phyloP scores from a whole-genome alignment of 352 stramenopile genomes.

The Globisporangium yorkense region DNA sequence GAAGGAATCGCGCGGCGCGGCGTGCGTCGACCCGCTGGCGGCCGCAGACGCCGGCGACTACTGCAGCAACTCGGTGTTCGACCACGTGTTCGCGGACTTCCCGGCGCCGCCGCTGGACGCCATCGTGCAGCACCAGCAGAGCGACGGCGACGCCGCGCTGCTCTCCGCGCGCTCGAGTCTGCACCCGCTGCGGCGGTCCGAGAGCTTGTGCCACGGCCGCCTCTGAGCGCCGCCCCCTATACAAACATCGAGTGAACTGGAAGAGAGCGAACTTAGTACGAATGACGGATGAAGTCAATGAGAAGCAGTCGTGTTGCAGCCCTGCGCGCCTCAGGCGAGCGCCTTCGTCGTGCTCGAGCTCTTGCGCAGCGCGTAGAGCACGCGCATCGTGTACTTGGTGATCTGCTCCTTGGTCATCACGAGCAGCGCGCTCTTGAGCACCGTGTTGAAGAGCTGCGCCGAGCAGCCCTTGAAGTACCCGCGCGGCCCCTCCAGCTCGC shows the following conservation, averaged over 20 bases:
- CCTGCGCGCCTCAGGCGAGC: constrained; percentile 1
- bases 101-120: constrained; percentile 38
- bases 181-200: constrained; percentile 23
- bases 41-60: constrained; percentile 14
- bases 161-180: constrained; percentile 4
- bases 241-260: too few relatives aligned
- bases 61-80: constrained; percentile 30
- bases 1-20: constrained; percentile 10
- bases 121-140: constrained; percentile 46
- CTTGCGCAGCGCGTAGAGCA: constrained; percentile 60
- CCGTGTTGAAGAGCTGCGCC: constrained; percentile 77
- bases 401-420: constrained; percentile 87
- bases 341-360: constrained; percentile 13
- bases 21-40: constrained; percentile 1
- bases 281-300: not conserved
- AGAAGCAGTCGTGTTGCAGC: not conserved
- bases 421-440: constrained; percentile 76
- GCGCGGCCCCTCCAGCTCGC: constrained; percentile 41
- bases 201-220: constrained; percentile 30
- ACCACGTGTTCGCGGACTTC: constrained; percentile 57
- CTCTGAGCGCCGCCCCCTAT: not conserved
- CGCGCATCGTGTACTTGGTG: constrained; percentile 63
- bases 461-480: constrained; percentile 78
- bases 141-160: constrained; percentile 14
- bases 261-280: not conserved